Conservation (phyloP, 169 alveolate species). For the Plasmodium knowlesi region DNA sequence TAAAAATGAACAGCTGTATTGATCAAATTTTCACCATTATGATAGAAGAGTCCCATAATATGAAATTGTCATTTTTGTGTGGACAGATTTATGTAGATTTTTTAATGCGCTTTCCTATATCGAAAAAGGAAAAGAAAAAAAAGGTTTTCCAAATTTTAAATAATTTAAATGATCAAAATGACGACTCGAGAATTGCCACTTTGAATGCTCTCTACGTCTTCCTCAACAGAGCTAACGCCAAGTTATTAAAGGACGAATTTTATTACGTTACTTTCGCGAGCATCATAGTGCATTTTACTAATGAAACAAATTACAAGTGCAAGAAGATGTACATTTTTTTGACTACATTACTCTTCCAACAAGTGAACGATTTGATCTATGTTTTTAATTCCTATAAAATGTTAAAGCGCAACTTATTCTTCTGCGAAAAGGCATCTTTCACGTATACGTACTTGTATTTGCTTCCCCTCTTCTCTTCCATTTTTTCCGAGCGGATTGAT, state of each 20-base stretch:
- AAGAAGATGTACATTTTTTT: constrained; percentile 63
- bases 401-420: constrained; percentile 14
- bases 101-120: constrained; percentile 63
- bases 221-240: constrained; percentile 38
- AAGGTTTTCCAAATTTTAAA: constrained; percentile 37
- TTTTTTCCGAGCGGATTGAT: constrained; percentile 38
- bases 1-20: constrained; percentile 62
- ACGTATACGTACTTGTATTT: constrained; percentile 38
- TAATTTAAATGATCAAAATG: constrained; percentile 55
- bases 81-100: constrained; percentile 73
- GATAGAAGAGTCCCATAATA: constrained; percentile 69
- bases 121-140: constrained; percentile 59
- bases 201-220: constrained; percentile 51
- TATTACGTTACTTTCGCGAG: constrained; percentile 26
- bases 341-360: constrained; percentile 41
- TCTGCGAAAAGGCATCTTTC: constrained; percentile 2
- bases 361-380: constrained; percentile 67
- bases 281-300: constrained; percentile 50
- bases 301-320: constrained; percentile 65
- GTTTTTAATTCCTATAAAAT: constrained; percentile 65
- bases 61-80: constrained; percentile 72
- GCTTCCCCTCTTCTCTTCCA: constrained; percentile 48
- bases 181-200: constrained; percentile 59
- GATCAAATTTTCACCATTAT: constrained; percentile 63
- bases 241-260: constrained; percentile 67